Evolutionary conservation across 768 basidiomycete species (phyloP), one percentile per base, ranked within the genome.

Genomic region (Agaricus sinodeliciosus): DNA sequence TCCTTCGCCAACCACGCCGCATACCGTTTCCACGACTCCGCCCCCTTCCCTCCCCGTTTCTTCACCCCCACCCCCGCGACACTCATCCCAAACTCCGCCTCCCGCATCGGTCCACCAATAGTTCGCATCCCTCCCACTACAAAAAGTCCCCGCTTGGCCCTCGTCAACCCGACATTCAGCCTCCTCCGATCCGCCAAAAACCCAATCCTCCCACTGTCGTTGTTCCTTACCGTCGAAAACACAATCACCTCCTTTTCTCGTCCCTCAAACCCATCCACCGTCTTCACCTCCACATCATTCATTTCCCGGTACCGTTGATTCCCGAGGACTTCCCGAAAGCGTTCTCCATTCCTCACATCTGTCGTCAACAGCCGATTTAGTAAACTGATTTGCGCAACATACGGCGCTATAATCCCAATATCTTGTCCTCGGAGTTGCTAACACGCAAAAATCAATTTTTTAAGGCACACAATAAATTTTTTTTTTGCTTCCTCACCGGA

Each of bases 241-340:
- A 96, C 76, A 57, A 96, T 89, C 39, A 95, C 82, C 27, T 91
- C 87, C 70, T 95, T 95, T 71, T 96, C 91, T 42, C 91, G 78
- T 11, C 93, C 93, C 66, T 96, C 91, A 65, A 94, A 96, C 16
- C 93, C 93, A 60, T 96, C 93, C 12, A 96, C 93, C 0, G 93
- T 95, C 71, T 89, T 90, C 61, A 95, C 79, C 66, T 95, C 93
- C 48, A 96, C 77, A 48, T 78, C 65, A 0, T 69, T 62, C 6
- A 91, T 65, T 58, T 94, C 83, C 68, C 78, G 71, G 16, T 76
- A 81, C 22, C 90, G 82, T 43, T 76, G 75, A 12, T 75, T 67
- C 18, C 91, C 92, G 19, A 94, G 73, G 0, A 80, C 75, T 5
- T 67, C 62, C 36, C 68, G 65, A 63, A 92, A 87, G 0, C 83